phyloP scores from a whole-genome alignment of 116 monocot species.

The Trichopus zeylanicus region DNA sequence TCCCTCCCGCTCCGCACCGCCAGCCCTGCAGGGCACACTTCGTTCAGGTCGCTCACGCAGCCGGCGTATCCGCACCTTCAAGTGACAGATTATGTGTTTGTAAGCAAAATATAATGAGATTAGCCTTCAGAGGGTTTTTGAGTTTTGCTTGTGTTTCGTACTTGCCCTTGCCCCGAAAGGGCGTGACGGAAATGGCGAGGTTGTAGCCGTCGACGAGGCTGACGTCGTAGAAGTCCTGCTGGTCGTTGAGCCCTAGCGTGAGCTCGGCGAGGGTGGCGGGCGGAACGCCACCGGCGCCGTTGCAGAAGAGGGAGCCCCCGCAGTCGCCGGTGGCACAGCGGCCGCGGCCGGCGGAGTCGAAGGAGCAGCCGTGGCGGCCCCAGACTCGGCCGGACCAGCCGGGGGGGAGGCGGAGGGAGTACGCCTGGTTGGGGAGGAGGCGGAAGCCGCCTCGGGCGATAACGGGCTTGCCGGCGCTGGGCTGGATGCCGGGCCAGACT shows the following conservation, averaged over 20 bases:
- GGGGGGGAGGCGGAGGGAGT: constrained; percentile 52
- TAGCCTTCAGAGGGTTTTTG: too few species aligned
- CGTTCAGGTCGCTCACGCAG: constrained; percentile 70
- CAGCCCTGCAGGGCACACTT: constrained; percentile 46
- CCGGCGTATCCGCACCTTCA: constrained; percentile 63
- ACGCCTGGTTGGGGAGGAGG: constrained; percentile 58
- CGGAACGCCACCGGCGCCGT: constrained; percentile 58
- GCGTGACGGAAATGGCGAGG: constrained; percentile 52
- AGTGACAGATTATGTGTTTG: too few species aligned
- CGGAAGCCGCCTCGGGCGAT: constrained; percentile 67
- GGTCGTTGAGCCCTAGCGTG: constrained; percentile 40
- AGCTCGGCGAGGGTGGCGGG: constrained; percentile 82
- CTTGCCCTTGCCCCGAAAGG: constrained; percentile 35
- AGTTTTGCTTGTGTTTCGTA: too few species aligned
- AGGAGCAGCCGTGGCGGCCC: constrained; percentile 72
- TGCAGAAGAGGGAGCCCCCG: constrained; percentile 57
- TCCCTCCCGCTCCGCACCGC: constrained; percentile 30
- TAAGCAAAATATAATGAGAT: too few species aligned
- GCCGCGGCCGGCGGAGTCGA: constrained; percentile 49
- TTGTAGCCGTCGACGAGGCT: constrained; percentile 85
- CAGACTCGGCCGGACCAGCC: constrained; percentile 81
- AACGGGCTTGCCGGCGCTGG: constrained; percentile 50
- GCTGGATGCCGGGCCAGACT: constrained; percentile 82
- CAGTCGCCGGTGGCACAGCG: constrained; percentile 75
- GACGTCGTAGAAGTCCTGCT: constrained; percentile 77